Conservation (phyloP, 2,329 filamentous ascomycete genomes). For the Colletotrichum tofieldiae region DNA sequence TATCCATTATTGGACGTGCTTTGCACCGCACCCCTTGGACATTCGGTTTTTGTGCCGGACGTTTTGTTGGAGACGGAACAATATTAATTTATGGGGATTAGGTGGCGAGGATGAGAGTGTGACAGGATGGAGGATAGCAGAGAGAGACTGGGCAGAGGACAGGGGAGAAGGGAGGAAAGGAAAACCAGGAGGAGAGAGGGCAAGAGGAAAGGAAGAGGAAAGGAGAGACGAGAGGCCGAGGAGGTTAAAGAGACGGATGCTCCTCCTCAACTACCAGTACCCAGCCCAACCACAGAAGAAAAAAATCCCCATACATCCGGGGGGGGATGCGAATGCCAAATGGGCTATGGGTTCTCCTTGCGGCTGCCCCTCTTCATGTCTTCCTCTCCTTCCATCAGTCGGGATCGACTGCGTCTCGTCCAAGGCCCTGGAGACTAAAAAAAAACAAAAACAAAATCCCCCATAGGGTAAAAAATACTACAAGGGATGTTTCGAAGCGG, state of each 20-base stretch:
- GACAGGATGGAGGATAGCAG: slow-evolving; percentile 7
- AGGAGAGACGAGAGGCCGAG: slow-evolving; percentile 17
- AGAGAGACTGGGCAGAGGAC: slow-evolving; percentile 14
- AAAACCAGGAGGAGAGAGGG: background rate
- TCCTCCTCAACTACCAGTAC: slow-evolving; percentile 11
- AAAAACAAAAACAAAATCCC: background rate
- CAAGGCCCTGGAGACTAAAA: background rate
- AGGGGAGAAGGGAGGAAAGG: background rate
- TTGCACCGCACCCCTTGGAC: slow-evolving; percentile 17
- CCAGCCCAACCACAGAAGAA: slow-evolving; percentile 21
- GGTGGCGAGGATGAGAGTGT: slow-evolving; percentile 35
- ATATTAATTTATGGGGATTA: slow-evolving; percentile 15
- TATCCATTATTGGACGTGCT: slow-evolving; percentile 24
- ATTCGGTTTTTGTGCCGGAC: background rate
- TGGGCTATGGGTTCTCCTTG: slow-evolving; percentile 16
- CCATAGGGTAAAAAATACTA: background rate
- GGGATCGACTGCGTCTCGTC: background rate
- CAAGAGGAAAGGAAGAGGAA: slow-evolving; percentile 22
- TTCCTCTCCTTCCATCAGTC: background rate
- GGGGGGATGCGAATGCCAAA: slow-evolving; percentile 11
- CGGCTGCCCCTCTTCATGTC: slow-evolving; percentile 10
- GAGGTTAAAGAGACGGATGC: slow-evolving; percentile 27
- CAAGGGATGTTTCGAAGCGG: background rate
- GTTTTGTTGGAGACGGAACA: slow-evolving; percentile 23
- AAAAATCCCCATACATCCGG: slow-evolving; percentile 3